phyloP scores from a whole-genome alignment of 805 yeast species.

The Candida broadrunensis region DNA sequence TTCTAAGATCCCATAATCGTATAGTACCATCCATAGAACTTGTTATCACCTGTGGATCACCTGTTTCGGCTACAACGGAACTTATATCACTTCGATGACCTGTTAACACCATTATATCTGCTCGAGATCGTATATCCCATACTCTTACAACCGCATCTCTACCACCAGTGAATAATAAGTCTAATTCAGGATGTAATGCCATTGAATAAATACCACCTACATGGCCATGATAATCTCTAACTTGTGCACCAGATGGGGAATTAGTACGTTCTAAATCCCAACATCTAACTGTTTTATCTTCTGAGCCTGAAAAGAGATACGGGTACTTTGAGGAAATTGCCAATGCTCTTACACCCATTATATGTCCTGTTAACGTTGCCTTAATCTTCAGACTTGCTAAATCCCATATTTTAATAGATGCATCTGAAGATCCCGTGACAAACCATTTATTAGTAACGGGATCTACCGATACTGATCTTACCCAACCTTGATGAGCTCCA shows the following conservation, averaged over 20 bases:
- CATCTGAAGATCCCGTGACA: slow-evolving; percentile 87
- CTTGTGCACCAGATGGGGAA: slow-evolving; percentile 46
- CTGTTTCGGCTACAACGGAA: slow-evolving; percentile 60
- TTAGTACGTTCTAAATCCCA: slow-evolving; percentile 93
- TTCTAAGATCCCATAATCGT: slow-evolving; percentile 85
- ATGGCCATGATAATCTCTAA: slow-evolving; percentile 93
- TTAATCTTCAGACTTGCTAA: slow-evolving; percentile 65
- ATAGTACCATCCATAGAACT: slow-evolving; percentile 84
- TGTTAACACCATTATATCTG: slow-evolving; percentile 68
- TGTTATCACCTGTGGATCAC: slow-evolving; percentile 83
- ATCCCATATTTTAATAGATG: slow-evolving; percentile 91
- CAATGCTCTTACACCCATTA: slow-evolving; percentile 81
- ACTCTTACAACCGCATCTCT: slow-evolving; percentile 82
- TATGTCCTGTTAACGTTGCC: slow-evolving; percentile 84
- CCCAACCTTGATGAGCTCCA: slow-evolving; percentile 91
- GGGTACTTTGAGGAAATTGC: slow-evolving; percentile 75
- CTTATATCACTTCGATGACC: slow-evolving; percentile 83
- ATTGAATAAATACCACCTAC: slow-evolving; percentile 83
- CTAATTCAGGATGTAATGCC: slow-evolving; percentile 84
- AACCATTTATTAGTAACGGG: slow-evolving; percentile 84
- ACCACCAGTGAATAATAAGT: slow-evolving; percentile 82
- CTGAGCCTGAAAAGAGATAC: slow-evolving; percentile 87
- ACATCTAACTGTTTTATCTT: slow-evolving; percentile 88
- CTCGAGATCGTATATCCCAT: slow-evolving; percentile 89
- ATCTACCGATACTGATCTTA: slow-evolving; percentile 75